These are phyloP conservation scores for Suhomyces wounanorum DNA, from an alignment of 1,139 yeast genomes.

Conservation along the genomic window DNA sequence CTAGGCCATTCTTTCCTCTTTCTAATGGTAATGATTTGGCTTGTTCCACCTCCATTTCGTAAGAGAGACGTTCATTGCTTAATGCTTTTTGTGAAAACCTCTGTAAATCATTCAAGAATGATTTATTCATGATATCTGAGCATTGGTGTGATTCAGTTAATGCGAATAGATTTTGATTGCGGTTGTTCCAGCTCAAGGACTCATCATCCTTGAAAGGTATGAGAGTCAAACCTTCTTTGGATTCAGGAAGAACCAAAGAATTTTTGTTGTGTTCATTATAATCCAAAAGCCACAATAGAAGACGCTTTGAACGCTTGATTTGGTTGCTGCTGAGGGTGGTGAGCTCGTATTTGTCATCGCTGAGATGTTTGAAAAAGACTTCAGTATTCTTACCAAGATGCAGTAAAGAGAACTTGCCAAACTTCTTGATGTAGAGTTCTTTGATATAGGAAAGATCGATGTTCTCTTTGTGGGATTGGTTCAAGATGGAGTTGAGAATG, in stretches of 20 bases:
- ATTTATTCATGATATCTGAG: constrained; percentile 9
- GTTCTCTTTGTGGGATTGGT: constrained; percentile 33
- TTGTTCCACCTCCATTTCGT: constrained; percentile 18
- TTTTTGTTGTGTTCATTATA: constrained; percentile 33
- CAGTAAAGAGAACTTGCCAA: constrained; percentile 27
- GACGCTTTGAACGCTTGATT: constrained; percentile 38
- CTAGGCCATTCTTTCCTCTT: constrained; percentile 14
- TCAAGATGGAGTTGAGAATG: constrained; percentile 35
- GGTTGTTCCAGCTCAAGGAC: constrained; percentile 36
- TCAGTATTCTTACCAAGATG: constrained; percentile 36
- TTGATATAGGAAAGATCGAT: constrained; percentile 33
- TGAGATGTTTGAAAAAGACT: constrained; percentile 33
- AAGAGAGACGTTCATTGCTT: constrained; percentile 17
- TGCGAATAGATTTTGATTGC: constrained; percentile 27
- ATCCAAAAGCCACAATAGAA: constrained; percentile 42
- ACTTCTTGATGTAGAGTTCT: constrained; percentile 27
- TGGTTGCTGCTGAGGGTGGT: constrained; percentile 31
- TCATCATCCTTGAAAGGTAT: constrained; percentile 38
- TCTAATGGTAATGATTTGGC: constrained; percentile 20
- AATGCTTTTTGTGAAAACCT: constrained; percentile 25
- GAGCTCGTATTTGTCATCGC: constrained; percentile 30
- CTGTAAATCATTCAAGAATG: constrained; percentile 24
- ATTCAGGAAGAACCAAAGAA: constrained; percentile 22
- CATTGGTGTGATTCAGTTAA: constrained; percentile 13
- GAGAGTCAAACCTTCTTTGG: constrained; percentile 13